Base-by-base conservation (phyloP, 192 early-diverging fungal genomes). In the Bifiguratus adelaidae region DNA sequence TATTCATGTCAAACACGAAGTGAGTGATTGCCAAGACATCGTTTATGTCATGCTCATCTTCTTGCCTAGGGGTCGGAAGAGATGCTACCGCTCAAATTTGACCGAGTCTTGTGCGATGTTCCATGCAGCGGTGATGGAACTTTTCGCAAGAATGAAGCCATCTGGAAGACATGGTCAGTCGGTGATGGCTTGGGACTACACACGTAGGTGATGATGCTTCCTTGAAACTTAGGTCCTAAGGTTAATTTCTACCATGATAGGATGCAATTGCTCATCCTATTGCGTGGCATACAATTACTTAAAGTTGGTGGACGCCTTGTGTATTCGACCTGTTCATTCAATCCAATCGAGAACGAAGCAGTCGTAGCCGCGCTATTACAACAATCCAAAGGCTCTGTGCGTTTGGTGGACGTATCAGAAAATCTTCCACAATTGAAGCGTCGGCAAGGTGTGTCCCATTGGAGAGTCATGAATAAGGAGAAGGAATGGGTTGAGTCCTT, bases 101-200 rank as follows among this genome's bases (percentile, higher is more conserved):
- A 99, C 60, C 81, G 95, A 41, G 90, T 99, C 36, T 74, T 99
- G 28, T 85, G 81, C 45, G 96, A 99, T 66, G 96, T 97, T 11
- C 96, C 96, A 2, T 99, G 96, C 77, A 82, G 87, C 51, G 96
- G 96, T 45, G 96, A 99, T 55, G 96, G 92, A 21, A 99, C 96
- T 2, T 63, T 97, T 25, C 81, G 96, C 56, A 99, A 99, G 67
- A 99, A 99, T 63, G 72, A 77, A 51, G 72, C 73, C 42, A 86
- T 97, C 24, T 99, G 92, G 92, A 78, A 73, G 44, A 79, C 77
- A 41, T 99, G 94, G 94, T 66, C 64, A 4, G 58, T 78, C 44
- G 79, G 72, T 20, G 73, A 74, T 42, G 89, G 83, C 13, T 76
- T 92, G 52, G 71, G 68, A 28, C 78, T 99, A 34, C 91, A 96